Base-by-base conservation (phyloP, 2,329 filamentous ascomycete species). In the Cytospora paraplurivora region DNA sequence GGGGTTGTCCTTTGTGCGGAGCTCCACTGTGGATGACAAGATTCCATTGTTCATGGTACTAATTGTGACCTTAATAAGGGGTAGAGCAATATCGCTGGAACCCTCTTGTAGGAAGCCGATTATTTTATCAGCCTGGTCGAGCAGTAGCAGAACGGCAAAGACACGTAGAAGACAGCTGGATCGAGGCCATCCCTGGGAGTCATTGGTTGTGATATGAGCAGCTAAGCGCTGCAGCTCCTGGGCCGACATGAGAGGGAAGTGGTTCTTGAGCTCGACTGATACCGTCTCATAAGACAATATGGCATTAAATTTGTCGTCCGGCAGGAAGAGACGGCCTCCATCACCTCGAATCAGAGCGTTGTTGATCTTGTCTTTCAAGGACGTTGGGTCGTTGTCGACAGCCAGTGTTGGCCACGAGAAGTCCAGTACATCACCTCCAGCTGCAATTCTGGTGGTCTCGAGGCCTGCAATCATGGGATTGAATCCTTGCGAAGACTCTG, bases 291-390 rank as follows among this genome's bases (percentile, higher is more conserved):
- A 49, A 11, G 62, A 59, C 21, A 67, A 34, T 10, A 67, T 55
- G 10, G 8, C 8, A 5, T 17, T 55, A 8, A 67, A 52, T 4
- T 63, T 49, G 47, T 65, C 56, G 6, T 65, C 63, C 4, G 65
- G 62, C 6, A 65, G 12, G 53, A 67, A 67, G 32, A 60, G 59
- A 11, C 63, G 59, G 13, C 59, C 65, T 11, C 59, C 59, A 52
- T 67, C 63, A 57, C 65, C 65, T 7, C 51, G 62, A 19, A 59
- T 41, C 32, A 65, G 60, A 10, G 59, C 62, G 8, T 41, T 62
- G 52, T 57, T 67, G 21, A 67, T 47, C 53, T 37, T 61, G 17
- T 65, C 59, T 27, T 65, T 67, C 13, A 67, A 56, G 5, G 65
- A 50, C 3, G 50, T 44, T 34, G 32, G 12, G 21, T 52, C 63